Evolutionary conservation across 805 yeast genomes (phyloP).

Genomic region (Sungouiella blattae): DNA sequence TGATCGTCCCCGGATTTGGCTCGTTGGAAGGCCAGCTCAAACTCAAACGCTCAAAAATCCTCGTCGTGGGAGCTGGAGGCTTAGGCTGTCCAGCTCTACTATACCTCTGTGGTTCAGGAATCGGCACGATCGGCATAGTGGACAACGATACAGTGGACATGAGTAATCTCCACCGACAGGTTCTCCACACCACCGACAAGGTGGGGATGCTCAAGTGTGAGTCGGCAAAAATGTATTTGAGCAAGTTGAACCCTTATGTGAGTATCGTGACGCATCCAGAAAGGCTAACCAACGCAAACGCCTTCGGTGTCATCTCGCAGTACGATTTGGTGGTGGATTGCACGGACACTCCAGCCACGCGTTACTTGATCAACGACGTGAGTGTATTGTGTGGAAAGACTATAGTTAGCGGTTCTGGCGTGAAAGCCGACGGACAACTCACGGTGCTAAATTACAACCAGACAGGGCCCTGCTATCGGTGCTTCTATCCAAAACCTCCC

Average conservation of each 20-base stretch:
- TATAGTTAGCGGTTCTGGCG: slow-evolving; percentile 87
- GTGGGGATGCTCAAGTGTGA: slow-evolving; percentile 75
- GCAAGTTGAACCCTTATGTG: slow-evolving; percentile 66
- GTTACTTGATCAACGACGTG: slow-evolving; percentile 85
- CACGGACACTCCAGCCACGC: slow-evolving; percentile 85
- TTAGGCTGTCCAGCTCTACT: slow-evolving; percentile 88
- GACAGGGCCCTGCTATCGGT: slow-evolving; percentile 90
- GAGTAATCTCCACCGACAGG: slow-evolving; percentile 88
- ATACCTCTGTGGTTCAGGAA: slow-evolving; percentile 83
- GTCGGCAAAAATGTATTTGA: slow-evolving; percentile 62
- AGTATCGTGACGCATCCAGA: slow-evolving; percentile 48
- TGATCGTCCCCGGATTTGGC: slow-evolving; percentile 85
- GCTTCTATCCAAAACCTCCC: slow-evolving; percentile 90
- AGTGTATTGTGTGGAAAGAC: slow-evolving; percentile 67
- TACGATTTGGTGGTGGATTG: slow-evolving; percentile 88
- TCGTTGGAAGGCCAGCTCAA: slow-evolving; percentile 47
- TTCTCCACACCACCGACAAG: slow-evolving; percentile 63
- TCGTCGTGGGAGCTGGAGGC: slow-evolving; percentile 96
- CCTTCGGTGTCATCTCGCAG: slow-evolving; percentile 54
- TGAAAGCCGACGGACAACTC: slow-evolving; percentile 88
- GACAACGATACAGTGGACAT: slow-evolving; percentile 83
- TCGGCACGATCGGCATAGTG: slow-evolving; percentile 80
- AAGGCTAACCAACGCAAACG: slow-evolving; percentile 53
- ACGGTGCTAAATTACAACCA: slow-evolving; percentile 62
- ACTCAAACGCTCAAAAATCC: slow-evolving; percentile 54